A percentile compares a stretch with the other conserved stretches of the same genome.
These are phyloP conservation scores for Ramichloridium luteum DNA, from an alignment of 2,329 filamentous ascomycete genomes.

Conservation along the genomic window DNA sequence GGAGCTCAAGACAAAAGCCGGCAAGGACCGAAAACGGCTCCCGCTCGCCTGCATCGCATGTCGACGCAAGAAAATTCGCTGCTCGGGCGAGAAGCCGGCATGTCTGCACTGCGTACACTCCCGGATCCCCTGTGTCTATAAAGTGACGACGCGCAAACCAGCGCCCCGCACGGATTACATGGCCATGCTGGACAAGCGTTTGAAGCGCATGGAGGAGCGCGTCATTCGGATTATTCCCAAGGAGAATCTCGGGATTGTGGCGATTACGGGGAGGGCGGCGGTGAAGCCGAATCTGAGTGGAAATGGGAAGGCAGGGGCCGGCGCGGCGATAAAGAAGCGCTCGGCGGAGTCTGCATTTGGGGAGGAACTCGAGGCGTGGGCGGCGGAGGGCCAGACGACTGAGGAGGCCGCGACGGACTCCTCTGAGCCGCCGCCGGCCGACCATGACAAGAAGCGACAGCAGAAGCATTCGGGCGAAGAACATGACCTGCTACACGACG, in stretches of 20 bases:
- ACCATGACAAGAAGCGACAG: too few species aligned
- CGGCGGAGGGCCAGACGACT: conserved; percentile 30
- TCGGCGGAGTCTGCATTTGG: conserved; percentile 79
- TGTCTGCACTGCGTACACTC: conserved; percentile 94
- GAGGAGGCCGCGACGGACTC: conserved; percentile 6
- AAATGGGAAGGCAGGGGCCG: conserved; percentile 42
- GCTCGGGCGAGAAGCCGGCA: conserved; percentile 91
- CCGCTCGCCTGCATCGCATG: conserved; percentile 93
- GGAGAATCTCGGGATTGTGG: conserved; percentile 58
- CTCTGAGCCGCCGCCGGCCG: conserved; percentile 42
- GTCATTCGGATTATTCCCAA: conserved; percentile 94
- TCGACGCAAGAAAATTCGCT: conserved; percentile 92
- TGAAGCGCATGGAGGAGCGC: conserved; percentile 95
- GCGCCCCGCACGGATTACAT: conserved; percentile 95
- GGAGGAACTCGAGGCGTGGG: conserved; percentile 70
- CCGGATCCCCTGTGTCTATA: conserved; percentile 92
- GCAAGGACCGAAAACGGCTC: conserved; percentile 86
- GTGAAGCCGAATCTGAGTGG: conserved; percentile 66
- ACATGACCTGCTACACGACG: conserved; percentile 66
- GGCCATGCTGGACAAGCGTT: conserved; percentile 92
- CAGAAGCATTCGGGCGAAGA: too few species aligned
- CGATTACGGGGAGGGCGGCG: conserved; percentile 61
- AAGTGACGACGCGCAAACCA: conserved; percentile 86
- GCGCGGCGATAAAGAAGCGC: conserved; percentile 56
- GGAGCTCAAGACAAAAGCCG: conserved; percentile 53